Evolutionary conservation across 2,329 filamentous ascomycete species (phyloP).

Genomic region (Mariannaea elegans): DNA sequence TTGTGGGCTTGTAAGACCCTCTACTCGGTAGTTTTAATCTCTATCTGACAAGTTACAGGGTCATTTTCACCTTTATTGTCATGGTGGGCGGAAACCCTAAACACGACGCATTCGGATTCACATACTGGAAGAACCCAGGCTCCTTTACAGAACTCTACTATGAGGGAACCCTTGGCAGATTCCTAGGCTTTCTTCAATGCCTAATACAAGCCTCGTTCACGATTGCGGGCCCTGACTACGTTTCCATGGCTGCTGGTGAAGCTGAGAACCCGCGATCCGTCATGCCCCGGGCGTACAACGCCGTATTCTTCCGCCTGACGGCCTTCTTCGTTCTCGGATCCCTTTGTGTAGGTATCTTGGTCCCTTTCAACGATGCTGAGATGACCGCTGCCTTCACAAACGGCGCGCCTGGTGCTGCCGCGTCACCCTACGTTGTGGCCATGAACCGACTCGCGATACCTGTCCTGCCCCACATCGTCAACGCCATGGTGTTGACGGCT

Average conservation of each 20-base stretch:
- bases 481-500: slow-evolving; percentile 74
- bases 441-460: slow-evolving; percentile 73
- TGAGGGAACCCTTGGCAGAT: slow-evolving; percentile 72
- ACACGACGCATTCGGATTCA: slow-evolving; percentile 76
- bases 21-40: no score
- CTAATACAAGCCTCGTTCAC: slow-evolving; percentile 76
- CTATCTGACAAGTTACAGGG: slow-evolving; percentile 28
- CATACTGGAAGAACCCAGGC: slow-evolving; percentile 72
- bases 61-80: slow-evolving; percentile 81
- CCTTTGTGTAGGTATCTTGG: slow-evolving; percentile 75
- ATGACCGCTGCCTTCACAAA: slow-evolving; percentile 68
- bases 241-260: slow-evolving; percentile 75
- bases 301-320: slow-evolving; percentile 81
- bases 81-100: slow-evolving; percentile 86
- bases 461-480: slow-evolving; percentile 75
- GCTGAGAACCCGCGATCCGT: slow-evolving; percentile 74
- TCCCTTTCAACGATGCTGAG: slow-evolving; percentile 73
- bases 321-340: slow-evolving; percentile 80
- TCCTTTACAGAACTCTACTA: slow-evolving; percentile 74
- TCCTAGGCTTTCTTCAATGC: slow-evolving; percentile 79
- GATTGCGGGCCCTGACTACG: slow-evolving; percentile 73
- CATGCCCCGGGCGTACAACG: slow-evolving; percentile 79
- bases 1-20: slow-evolving; percentile 63
- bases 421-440: slow-evolving; percentile 72
- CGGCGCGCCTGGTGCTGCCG: slow-evolving; percentile 71